Evolutionary conservation across 805 yeast species (phyloP), one percentile per base, ranked within the genome.

Genomic region (Zygosaccharomyces gambellarensis): DNA sequence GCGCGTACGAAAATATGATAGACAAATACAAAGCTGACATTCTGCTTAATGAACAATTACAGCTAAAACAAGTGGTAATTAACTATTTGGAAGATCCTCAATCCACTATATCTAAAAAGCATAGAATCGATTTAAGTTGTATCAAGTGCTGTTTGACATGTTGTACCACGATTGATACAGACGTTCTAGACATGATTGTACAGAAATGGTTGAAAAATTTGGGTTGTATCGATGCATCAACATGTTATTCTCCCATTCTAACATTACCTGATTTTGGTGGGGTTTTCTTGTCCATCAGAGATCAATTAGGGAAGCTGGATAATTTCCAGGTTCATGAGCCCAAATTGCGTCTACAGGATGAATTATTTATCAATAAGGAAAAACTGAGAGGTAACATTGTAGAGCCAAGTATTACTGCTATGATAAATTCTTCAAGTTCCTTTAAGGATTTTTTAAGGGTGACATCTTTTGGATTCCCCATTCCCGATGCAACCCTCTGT

Each of bases 261-360:
- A 86, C 97, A 0, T 71, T 94, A 44, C 81, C 87, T 55, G 99
- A 94, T 63, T 95, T 90, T 61, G 99, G 99, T 30, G 99, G 99
- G 2, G 87, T 92, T 80, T 90, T 90, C 10, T 81, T 94, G 5
- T 82, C 97, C 0, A 79, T 90, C 77, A 76, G 95, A 56, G 99
- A 94, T 65, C 92, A 96, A 89, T 71, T 90, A 12, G 69, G 69
- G 5, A 55, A 57, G 19, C 21, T 64, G 29, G 65, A 62, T 5
- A 66, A 66, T 34, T 66, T 62, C 30, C 69, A 65, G 3, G 55
- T 64, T 10, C 69, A 65, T 39, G 59, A 59, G 41, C 19, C 63
- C 2, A 61, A 62, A 39, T 43, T 64, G n/a, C 50, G 58, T 39
- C 43, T 60, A 9, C 67, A 59, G 52, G 75, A 64, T 53, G 71